phyloP scores from a whole-genome alignment of 1,284 basidiomycete genomes.

The Hemileccinum hortonii region DNA sequence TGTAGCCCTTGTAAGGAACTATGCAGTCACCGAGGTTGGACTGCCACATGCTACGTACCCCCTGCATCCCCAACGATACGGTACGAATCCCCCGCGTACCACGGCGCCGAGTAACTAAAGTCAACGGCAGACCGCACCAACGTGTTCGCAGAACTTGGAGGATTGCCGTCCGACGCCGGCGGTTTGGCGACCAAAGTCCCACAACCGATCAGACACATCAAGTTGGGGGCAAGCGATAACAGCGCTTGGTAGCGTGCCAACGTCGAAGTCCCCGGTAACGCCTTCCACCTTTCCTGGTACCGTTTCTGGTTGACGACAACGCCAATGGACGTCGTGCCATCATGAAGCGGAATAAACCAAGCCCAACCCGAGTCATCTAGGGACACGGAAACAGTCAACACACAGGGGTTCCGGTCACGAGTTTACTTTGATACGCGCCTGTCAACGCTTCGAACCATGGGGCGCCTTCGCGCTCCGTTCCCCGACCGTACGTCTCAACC shows the following conservation, averaged over 20 bases:
- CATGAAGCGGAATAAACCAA: slow-evolving; percentile 76
- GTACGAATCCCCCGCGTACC: slow-evolving; percentile 58
- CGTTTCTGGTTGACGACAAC: slow-evolving; percentile 66
- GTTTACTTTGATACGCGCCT: slow-evolving; percentile 39
- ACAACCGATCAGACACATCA: slow-evolving; percentile 49
- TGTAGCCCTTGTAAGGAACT: slow-evolving; percentile 21
- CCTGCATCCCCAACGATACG: slow-evolving; percentile 73
- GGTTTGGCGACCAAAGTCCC: slow-evolving; percentile 43
- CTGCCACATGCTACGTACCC: slow-evolving; percentile 38
- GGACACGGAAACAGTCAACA: slow-evolving; percentile 1
- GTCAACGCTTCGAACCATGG: slow-evolving; percentile 73
- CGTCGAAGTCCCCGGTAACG: slow-evolving; percentile 42
- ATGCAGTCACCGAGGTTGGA: not conserved
- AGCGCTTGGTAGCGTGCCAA: slow-evolving; percentile 28
- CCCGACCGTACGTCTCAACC: slow-evolving; percentile 53
- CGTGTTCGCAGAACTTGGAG: slow-evolving; percentile 8
- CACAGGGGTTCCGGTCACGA: not conserved
- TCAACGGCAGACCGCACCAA: slow-evolving; percentile 52
- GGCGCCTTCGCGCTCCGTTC: slow-evolving; percentile 52
- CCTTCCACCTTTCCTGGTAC: slow-evolving; percentile 42
- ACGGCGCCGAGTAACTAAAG: slow-evolving; percentile 67
- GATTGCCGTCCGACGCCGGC: slow-evolving; percentile 13
- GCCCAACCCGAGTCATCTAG: slow-evolving; percentile 74
- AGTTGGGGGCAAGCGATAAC: slow-evolving; percentile 47
- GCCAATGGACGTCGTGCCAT: slow-evolving; percentile 67